A percentile compares a stretch with the other conserved stretches of the same genome.
phyloP scores from a whole-genome alignment of 2,329 filamentous ascomycete genomes.

The Colletotrichum limetticola region DNA sequence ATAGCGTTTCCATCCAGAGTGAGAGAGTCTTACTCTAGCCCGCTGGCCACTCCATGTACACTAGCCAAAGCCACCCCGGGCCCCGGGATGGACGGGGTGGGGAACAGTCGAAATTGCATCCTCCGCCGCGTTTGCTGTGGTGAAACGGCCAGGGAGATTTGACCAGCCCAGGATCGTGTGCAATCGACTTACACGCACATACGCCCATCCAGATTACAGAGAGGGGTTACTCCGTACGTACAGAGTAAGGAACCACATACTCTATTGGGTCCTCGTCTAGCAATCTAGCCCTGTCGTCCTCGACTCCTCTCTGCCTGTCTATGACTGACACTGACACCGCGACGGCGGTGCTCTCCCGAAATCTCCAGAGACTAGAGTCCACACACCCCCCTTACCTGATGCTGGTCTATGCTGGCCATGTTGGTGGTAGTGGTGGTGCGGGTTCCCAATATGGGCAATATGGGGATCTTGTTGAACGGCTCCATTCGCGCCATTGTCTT shows the following conservation, averaged over 20 bases:
- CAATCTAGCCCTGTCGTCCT: background rate
- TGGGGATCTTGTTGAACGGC: constrained; percentile 9
- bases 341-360: background rate
- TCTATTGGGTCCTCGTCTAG: background rate
- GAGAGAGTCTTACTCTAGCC: background rate
- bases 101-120: constrained; percentile 29
- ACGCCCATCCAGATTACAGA: background rate
- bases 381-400: background rate
- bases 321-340: constrained; percentile 1
- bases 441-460: background rate
- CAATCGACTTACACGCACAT: constrained; percentile 22
- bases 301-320: background rate
- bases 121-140: constrained; percentile 29
- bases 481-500: constrained; percentile 14
- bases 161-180: constrained; percentile 23
- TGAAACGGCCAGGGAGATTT: constrained; percentile 34
- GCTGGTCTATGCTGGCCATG: background rate
- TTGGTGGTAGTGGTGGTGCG: background rate
- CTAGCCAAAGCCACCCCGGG: constrained; percentile 11
- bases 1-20: background rate
- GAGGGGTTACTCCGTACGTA: background rate
- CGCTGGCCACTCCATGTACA: too few species aligned
- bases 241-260: background rate
- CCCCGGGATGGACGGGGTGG: constrained; percentile 8
- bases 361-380: background rate